Base-by-base conservation (phyloP, 2,329 filamentous ascomycete species). In the Botrytis byssoidea region DNA sequence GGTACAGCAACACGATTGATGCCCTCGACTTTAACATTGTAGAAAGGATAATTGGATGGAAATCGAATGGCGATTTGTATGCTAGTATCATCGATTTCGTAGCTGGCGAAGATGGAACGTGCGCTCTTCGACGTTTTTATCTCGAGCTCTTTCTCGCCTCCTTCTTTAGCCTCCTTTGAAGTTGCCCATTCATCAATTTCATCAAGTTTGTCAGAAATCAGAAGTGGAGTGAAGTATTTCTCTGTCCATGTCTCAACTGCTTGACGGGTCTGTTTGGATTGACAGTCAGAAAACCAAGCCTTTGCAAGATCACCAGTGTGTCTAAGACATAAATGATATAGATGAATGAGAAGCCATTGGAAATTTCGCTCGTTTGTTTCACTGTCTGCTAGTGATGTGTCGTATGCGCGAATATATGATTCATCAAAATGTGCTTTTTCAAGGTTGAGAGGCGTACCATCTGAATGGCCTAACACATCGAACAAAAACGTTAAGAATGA, bases 181-280 rank as follows among this genome's bases (percentile, higher is more conserved):
- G 83, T 84, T 0, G 88, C 86, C 93, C 93, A 96, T 18, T 84
- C 83, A n/a, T 86, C 84, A 0, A 95, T 92, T 25, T 90, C 89
- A 22, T 90, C 85, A 9, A 96, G 84, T 0, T 89, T 87, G 35
- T 92, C 88, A 0, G 85, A 83, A 69, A 95, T 88, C 74, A 93
- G 87, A 20, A 91, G 85, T 0, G 90, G 88, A 7, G 94, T 94
- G 81, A 97, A 93, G 81, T 90, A 92, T 83, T 91, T 95, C 73
- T 93, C 88, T 2, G 95, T 97, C 94, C 95, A 99, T 0, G 86
- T 84, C 81, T 96, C 92, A 35, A 98, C 90, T 0, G 93, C 89
- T 37, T 91, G 90, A 44, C 90, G 91, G 25, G 93, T 97, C 81
- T 96, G 92, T 74, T 93, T 91, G 29, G 91, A 94, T 73, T 90